phyloP scores from a whole-genome alignment of 345 rosid genomes.

The Conringia planisiliqua region DNA sequence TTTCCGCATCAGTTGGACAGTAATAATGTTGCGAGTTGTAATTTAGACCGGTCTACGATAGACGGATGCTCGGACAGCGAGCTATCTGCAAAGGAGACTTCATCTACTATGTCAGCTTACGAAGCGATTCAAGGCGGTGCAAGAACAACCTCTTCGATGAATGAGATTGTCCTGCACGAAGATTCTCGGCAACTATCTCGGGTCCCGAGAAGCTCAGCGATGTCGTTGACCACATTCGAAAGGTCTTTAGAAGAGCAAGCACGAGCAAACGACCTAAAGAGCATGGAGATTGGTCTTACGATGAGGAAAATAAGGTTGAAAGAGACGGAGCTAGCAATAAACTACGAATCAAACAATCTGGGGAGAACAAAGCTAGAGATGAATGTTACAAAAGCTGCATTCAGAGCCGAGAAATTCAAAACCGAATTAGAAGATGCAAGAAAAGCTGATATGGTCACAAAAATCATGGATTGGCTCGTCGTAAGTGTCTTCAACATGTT shows the following conservation, averaged over 20 bases:
- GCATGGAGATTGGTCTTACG: constrained; percentile 49
- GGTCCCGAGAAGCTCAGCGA: constrained; percentile 33
- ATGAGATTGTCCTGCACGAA: constrained; percentile 40
- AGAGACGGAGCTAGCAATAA: constrained; percentile 51
- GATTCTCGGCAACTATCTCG: constrained; percentile 38
- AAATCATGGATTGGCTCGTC: constrained; percentile 71
- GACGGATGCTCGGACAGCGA: constrained; percentile 37
- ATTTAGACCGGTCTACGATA: constrained; percentile 23
- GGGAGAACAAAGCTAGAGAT: constrained; percentile 63
- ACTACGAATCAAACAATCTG: constrained; percentile 51
- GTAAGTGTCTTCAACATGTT: constrained; percentile 66
- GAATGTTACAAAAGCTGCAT: constrained; percentile 65
- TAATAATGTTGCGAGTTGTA: constrained; percentile 27
- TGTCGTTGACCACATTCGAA: constrained; percentile 40
- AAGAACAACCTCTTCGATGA: constrained; percentile 22
- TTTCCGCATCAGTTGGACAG: constrained; percentile 20
- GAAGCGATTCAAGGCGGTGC: constrained; percentile 41
- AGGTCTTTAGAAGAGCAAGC: constrained; percentile 58
- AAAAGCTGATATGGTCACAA: constrained; percentile 62
- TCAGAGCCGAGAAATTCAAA: constrained; percentile 72
- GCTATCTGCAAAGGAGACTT: constrained; percentile 25
- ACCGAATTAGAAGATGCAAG: constrained; percentile 61
- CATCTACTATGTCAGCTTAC: constrained; percentile 18
- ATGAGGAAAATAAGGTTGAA: constrained; percentile 51
- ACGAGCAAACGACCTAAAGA: constrained; percentile 74